Evolutionary conservation across 1,284 basidiomycete genomes (phyloP), one percentile per base, ranked within the genome.

Genomic region (Somion occarium): DNA sequence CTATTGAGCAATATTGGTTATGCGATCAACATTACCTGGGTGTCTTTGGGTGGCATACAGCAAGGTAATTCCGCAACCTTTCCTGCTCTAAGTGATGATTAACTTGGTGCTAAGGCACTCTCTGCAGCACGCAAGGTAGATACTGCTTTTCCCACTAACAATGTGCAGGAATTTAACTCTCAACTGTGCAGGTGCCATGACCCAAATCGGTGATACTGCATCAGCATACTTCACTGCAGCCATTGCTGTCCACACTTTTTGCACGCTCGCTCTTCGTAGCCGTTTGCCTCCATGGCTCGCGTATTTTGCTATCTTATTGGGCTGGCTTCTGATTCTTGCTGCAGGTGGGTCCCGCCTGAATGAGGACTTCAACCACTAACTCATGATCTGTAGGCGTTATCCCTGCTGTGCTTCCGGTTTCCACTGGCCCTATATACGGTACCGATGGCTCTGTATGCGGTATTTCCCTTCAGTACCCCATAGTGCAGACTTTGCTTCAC

Each of bases 171-270:
- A 48, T 44, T 7, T 50, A 18, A 9, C 7, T 19, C 27, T 38
- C 12, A 7, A 5, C 25, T 23, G 9, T 48, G 15, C 52, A 69
- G 67, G 60, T 47, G 65, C 76, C 48, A 59, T 88, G 38, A 79
- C 76, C 69, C 80, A 86, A 58, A 68, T 84, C 37, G 84, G 82
- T 22, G 78, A 81, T 58, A 76, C 80, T 62, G 72, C 76, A 2
- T 74, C 72, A 22, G 81, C 79, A 9, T 88, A 79, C 68, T 89
- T 88, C 63, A 83, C 79, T 1, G 71, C 78, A 5, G 70, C 75
- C 9, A 83, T 87, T 53, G 81, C 79, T 2, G 59, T 85, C n/a
- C 86, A 89, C 62, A 79, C 82, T 0, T 83, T 88, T 69, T 76
- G 73, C 57, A 79, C 82, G 18, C 70, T 88, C 39, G 80, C 83